Conservation (phyloP, 2,329 filamentous ascomycete genomes). For the Tolypocladium amazonense region DNA sequence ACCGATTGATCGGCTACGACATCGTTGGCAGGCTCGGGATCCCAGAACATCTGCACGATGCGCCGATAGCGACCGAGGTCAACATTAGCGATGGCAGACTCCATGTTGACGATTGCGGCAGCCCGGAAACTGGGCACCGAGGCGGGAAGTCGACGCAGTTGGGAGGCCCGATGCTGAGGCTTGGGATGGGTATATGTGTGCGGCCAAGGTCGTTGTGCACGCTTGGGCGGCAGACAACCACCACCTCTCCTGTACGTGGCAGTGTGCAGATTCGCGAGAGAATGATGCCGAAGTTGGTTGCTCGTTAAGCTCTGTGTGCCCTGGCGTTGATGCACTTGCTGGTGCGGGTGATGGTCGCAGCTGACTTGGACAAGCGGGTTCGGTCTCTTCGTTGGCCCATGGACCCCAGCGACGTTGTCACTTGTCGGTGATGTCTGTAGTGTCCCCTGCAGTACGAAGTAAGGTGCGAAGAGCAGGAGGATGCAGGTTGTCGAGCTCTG, state of each 20-base stretch:
- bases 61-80: conserved; percentile 69
- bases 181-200: too few species aligned
- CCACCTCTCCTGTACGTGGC: neutral
- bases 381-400: neutral
- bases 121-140: neutral
- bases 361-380: neutral
- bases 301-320: neutral
- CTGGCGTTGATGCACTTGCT: neutral
- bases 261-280: neutral
- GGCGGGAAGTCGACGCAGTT: neutral
- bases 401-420: neutral
- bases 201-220: neutral
- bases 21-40: conserved; percentile 79
- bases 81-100: conserved; percentile 39
- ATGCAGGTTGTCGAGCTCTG: neutral
- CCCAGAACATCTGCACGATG: conserved; percentile 86
- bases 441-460: neutral
- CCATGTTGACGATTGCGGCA: conserved; percentile 14
- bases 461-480: neutral
- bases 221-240: neutral
- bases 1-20: conserved; percentile 55
- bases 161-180: neutral
- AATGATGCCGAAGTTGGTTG: neutral
- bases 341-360: neutral
- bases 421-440: neutral